Conservation (phyloP, 179 eudicot species). For the Patellifolia procumbens region DNA sequence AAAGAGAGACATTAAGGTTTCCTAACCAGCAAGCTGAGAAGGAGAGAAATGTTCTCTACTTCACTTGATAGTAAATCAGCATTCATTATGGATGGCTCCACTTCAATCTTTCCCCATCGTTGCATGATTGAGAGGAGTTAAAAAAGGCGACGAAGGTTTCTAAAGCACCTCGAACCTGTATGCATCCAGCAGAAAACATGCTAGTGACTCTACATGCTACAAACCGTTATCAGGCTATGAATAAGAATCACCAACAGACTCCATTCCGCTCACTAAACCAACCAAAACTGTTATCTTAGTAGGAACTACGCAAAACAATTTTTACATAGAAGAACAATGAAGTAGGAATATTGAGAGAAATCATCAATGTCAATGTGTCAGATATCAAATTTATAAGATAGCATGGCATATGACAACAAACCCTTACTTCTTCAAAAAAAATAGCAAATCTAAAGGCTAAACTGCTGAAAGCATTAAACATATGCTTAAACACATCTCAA, state of each 20-base stretch:
- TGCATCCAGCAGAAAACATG: slow-evolving; percentile 42
- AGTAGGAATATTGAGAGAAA: background rate
- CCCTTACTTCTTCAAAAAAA: background rate
- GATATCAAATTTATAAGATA: background rate
- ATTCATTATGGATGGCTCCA: slow-evolving; percentile 88
- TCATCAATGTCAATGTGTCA: background rate
- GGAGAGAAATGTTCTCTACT: slow-evolving; percentile 83
- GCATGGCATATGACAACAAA: background rate
- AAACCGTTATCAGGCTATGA: background rate
- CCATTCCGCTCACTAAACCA: background rate
- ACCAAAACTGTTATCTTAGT: background rate
- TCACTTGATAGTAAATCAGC: slow-evolving; percentile 91
- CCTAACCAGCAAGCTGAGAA: slow-evolving; percentile 87
- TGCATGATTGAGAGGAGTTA: slow-evolving; percentile 74
- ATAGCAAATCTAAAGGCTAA: background rate
- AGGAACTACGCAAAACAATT: background rate
- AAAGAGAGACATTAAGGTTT: slow-evolving; percentile 20
- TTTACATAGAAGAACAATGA: background rate
- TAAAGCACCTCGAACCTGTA: slow-evolving; percentile 90
- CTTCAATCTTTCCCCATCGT: slow-evolving; percentile 57
- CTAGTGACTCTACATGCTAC: slow-evolving; percentile 15
- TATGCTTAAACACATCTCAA: background rate
- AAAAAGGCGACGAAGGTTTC: slow-evolving; percentile 92
- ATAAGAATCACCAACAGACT: background rate
- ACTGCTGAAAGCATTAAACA: background rate